Evolutionary conservation across 1,284 basidiomycete genomes (phyloP).

Genomic region (Ceratorhiza oryzae-sativae): DNA sequence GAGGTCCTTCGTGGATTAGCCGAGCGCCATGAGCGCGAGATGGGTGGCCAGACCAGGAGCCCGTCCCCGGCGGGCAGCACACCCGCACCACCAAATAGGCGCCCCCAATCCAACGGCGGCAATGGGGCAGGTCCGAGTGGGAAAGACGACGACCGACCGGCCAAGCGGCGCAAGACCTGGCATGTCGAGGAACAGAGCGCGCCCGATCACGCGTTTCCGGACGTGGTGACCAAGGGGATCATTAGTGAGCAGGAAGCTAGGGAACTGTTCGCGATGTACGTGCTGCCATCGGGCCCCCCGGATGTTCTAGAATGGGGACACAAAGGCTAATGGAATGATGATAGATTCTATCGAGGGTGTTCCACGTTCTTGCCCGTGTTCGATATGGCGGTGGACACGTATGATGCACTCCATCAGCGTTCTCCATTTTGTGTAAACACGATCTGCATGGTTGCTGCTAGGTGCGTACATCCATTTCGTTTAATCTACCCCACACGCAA

Average conservation of each 20-base stretch:
- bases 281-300: conserved; percentile 42
- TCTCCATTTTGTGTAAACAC: conserved; percentile 85
- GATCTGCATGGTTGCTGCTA: conserved; percentile 87
- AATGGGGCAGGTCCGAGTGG: not conserved
- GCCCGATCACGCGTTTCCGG: conserved; percentile 42
- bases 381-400: conserved; percentile 78
- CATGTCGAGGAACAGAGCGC: conserved; percentile 50
- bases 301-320: not conserved
- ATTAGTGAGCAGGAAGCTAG: conserved; percentile 81
- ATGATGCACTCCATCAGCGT: conserved; percentile 76
- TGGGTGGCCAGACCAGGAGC: conserved; percentile 23
- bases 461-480: not conserved
- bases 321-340: not conserved
- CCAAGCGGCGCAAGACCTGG: conserved; percentile 72
- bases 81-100: conserved; percentile 71
- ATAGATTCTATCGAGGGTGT: conserved; percentile 81
- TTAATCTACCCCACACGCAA: not conserved
- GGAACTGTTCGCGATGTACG: conserved; percentile 82
- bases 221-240: conserved; percentile 80
- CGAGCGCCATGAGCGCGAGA: conserved; percentile 67
- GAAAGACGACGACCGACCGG: conserved; percentile 55
- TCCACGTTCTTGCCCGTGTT: conserved; percentile 90
- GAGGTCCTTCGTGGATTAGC: conserved; percentile 80
- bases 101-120: not conserved
- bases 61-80: conserved; percentile 6